Conservation (phyloP, 257 asterid species). For the Solanum corneliomulleri region DNA sequence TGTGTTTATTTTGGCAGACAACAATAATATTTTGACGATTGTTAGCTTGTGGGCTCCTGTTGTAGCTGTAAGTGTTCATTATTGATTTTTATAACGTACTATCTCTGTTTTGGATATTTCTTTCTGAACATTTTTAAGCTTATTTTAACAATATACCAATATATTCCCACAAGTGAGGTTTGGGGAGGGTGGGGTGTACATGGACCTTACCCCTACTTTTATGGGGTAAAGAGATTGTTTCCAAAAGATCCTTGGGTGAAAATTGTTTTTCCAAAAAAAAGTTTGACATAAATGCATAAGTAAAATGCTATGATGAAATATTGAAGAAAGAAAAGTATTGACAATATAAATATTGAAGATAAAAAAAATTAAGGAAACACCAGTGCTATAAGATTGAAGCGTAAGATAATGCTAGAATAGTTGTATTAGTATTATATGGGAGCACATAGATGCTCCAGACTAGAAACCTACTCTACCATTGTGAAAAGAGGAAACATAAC, state of each 20-base stretch:
- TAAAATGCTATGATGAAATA: neutral
- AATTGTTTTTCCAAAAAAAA: neutral
- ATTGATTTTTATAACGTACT: neutral
- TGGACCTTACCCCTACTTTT: neutral
- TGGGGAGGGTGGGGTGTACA: neutral
- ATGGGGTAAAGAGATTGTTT: neutral
- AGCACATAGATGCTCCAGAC: neutral
- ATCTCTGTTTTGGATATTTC: neutral
- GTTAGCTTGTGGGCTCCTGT: slow-evolving; percentile 96
- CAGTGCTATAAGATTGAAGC: neutral
- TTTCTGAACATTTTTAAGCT: neutral
- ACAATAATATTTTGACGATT: slow-evolving; percentile 57
- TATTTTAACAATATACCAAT: neutral
- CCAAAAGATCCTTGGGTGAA: neutral
- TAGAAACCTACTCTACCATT: neutral
- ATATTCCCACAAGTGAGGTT: neutral
- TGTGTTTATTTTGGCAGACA: slow-evolving; percentile 46
- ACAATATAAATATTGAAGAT: neutral
- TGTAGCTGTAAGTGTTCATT: slow-evolving; percentile 73
- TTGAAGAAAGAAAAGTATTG: neutral
- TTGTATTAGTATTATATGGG: neutral
- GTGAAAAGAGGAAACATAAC: neutral
- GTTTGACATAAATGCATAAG: neutral
- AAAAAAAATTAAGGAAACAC: neutral
- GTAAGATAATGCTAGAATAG: neutral